Evolutionary conservation across 2,329 filamentous ascomycete genomes (phyloP).

Genomic region (Dactylellina cionopaga): DNA sequence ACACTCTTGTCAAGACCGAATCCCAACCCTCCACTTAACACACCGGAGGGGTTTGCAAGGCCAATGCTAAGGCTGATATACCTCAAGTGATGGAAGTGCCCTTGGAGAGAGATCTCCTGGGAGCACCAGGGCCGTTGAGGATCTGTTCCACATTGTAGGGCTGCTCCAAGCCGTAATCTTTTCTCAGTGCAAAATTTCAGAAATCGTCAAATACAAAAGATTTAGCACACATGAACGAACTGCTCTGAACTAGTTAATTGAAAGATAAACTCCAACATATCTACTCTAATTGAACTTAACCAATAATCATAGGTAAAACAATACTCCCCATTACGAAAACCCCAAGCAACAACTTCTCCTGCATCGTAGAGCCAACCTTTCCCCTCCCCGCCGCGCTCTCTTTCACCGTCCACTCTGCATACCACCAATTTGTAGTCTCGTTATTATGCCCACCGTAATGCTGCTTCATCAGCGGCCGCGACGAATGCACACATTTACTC

Average conservation of each 20-base stretch:
- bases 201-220: neutral
- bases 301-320: no score
- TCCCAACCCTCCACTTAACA: slow-evolving; percentile 4
- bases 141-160: slow-evolving; percentile 5
- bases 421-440: no score
- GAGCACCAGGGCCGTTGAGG: neutral
- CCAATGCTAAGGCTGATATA: neutral
- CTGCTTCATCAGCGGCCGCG: no score
- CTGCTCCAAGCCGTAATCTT: slow-evolving; percentile 1
- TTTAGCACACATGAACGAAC: neutral
- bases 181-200: no score
- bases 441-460: no score
- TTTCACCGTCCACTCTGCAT: no score
- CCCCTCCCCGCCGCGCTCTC: no score
- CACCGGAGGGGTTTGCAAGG: neutral
- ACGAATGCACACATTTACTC: neutral
- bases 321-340: no score
- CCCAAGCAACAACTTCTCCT: no score
- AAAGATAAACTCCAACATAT: neutral
- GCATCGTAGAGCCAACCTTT: no score
- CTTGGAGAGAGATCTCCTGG: neutral
- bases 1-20: neutral
- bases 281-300: no score
- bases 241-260: neutral
- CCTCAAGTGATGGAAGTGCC: slow-evolving; percentile 11